Evolutionary conservation across 2,329 filamentous ascomycete genomes (phyloP), one percentile per base, ranked within the genome.

Genomic region (Colletotrichum sojae): DNA sequence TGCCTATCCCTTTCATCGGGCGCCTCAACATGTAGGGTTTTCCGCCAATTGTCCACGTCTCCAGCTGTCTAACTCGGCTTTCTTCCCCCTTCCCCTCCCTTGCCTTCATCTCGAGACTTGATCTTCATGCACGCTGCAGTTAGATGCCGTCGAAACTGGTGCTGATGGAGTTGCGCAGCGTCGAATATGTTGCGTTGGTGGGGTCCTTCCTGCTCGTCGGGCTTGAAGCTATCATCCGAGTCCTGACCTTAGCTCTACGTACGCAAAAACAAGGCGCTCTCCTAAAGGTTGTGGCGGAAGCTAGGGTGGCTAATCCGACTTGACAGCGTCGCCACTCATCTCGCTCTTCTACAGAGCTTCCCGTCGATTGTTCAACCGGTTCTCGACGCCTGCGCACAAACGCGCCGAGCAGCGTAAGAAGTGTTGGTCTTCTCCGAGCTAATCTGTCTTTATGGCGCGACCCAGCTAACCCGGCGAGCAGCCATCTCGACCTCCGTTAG

Each of bases 171-270:
- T 67, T 58, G 27, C 22, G 25, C 72, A 94, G 92, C 80, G 88
- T 88, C 80, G 95, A 99, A 83, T 98, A 98, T 83, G 82, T 97
- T 71, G 94, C 95, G 46, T 89, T 99, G 51, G 82, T 96, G 54
- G 90, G 91, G 63, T 98, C 95, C 8, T 92, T 98, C 76, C 76
- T 94, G 60, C 88, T 99, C 45, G 91, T 98, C 67, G 86, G 90
- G 54, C 86, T 97, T 73, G 96, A 99, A 80, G 90, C 91, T 65
- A 76, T 97, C 70, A 92, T 97, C 75, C 91, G 95, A 75, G 85
- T 97, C 67, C 89, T 97, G 71, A 98, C 96, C 2, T 88, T 98
- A 71, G 93, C 94, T 43, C 88, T 99, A 49, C 96, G 92, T 95
- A 83, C 78, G 91, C 83, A 39, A 18, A 18, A 48, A 53, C 15